phyloP scores from a whole-genome alignment of 495 filamentous ascomycete species.

The Aspergillus haitiensis region DNA sequence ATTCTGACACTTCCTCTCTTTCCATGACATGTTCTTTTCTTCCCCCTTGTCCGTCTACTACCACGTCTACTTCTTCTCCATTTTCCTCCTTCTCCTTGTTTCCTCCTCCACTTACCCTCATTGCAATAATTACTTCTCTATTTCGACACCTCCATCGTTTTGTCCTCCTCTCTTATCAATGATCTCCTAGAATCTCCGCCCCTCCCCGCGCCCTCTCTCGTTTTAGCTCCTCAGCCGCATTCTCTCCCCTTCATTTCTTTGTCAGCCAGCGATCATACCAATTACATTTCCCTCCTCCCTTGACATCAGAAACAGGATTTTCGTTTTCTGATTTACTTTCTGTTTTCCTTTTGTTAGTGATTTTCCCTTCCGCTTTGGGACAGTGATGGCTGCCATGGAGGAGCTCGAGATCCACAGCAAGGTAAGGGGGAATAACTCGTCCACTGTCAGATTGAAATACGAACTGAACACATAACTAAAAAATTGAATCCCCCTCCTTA shows the following conservation, averaged over 20 bases:
- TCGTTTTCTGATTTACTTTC: background rate
- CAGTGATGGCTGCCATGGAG: conserved; percentile 87
- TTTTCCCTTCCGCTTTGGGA: conserved; percentile 12
- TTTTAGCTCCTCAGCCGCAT: conserved; percentile 2
- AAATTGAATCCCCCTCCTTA: background rate
- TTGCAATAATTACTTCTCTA: background rate
- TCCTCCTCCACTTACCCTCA: background rate
- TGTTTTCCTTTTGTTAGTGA: conserved; percentile 8
- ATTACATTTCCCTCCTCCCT: background rate
- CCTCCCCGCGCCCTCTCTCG: background rate
- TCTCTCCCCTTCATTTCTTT: background rate
- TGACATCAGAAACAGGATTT: background rate
- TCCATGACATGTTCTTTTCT: conserved; percentile 9
- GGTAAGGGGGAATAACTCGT: conserved; percentile 51
- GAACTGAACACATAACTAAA: no score
- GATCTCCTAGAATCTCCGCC: background rate
- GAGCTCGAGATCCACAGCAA: conserved; percentile 97
- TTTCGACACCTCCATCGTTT: background rate
- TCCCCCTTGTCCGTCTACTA: background rate
- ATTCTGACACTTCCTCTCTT: background rate
- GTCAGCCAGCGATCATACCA: background rate
- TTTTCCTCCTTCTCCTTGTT: background rate
- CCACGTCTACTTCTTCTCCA: background rate
- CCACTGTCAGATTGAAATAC: background rate
- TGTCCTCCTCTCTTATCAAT: background rate